Conservation (phyloP, 257 asterid genomes). For the Cynanchum wilfordii region DNA sequence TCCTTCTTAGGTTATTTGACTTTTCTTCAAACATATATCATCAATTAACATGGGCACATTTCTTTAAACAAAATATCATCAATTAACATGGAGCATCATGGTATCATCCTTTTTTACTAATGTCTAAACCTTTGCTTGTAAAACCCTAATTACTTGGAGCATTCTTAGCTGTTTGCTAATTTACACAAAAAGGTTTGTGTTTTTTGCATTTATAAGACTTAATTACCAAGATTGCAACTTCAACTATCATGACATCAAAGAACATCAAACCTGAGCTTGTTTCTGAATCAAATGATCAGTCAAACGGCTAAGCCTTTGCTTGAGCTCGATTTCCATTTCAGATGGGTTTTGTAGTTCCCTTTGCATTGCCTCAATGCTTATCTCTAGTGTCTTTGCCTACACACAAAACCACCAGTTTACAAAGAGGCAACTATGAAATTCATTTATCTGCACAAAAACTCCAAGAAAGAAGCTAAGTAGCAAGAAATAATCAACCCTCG, state of each 20-base stretch:
- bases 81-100: neutral
- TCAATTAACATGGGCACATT: neutral
- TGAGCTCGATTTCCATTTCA: conserved; percentile 88
- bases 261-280: conserved; percentile 74
- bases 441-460: neutral
- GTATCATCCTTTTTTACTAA: neutral
- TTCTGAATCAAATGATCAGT: conserved; percentile 90
- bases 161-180: neutral
- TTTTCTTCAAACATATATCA: conserved; percentile 1
- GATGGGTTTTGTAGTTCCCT: conserved; percentile 63
- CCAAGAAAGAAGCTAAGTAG: neutral
- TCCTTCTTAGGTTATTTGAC: neutral
- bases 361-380: conserved; percentile 56
- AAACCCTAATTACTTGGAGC: neutral
- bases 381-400: conserved; percentile 71
- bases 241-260: neutral
- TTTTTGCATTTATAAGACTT: neutral
- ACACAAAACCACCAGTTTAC: neutral
- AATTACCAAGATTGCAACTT: neutral
- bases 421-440: conserved; percentile 4
- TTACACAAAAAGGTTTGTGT: neutral
- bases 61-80: conserved; percentile 2
- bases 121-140: neutral
- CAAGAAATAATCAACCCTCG: neutral
- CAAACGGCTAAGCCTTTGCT: conserved; percentile 81